These are phyloP conservation scores for Posidonia oceanica DNA, from an alignment of 116 monocot genomes.

Conservation along the genomic window DNA sequence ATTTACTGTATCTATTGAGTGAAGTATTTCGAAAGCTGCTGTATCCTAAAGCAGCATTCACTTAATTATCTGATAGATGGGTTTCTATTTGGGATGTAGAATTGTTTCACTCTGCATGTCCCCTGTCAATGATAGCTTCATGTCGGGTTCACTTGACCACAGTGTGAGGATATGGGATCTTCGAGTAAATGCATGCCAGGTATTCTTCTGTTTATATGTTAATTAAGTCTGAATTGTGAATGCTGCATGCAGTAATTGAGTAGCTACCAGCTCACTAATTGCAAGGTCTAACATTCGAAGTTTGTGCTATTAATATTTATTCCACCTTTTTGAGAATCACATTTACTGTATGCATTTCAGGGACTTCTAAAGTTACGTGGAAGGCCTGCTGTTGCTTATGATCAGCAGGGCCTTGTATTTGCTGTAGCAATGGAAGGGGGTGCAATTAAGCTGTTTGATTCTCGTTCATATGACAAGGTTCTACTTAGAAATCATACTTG, in stretches of 20 bases:
- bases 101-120: conserved; percentile 99
- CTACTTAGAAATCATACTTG: neutral
- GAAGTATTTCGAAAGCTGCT: neutral
- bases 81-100: conserved; percentile 31
- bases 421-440: conserved; percentile 99
- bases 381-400: conserved; percentile 94
- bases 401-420: conserved; percentile 99
- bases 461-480: conserved; percentile 98
- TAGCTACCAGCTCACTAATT: too few species aligned
- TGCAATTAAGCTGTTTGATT: conserved; percentile 96
- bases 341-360: conserved; percentile 14
- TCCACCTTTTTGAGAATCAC: too few species aligned
- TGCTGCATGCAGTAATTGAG: too few species aligned
- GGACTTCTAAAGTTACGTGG: conserved; percentile 84
- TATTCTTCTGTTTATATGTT: conserved; percentile 7
- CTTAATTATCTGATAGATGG: neutral
- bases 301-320: neutral
- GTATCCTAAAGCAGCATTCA: neutral
- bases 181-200: conserved; percentile 98
- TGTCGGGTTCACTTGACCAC: conserved; percentile 98
- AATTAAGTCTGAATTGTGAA: too few species aligned
- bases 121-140: conserved; percentile 97
- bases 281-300: too few species aligned
- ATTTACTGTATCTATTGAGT: neutral
- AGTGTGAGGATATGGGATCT: conserved; percentile 98